These are phyloP conservation scores for Neoboletus brunneissimus DNA, from an alignment of 768 basidiomycete genomes.

Conservation along the genomic window DNA sequence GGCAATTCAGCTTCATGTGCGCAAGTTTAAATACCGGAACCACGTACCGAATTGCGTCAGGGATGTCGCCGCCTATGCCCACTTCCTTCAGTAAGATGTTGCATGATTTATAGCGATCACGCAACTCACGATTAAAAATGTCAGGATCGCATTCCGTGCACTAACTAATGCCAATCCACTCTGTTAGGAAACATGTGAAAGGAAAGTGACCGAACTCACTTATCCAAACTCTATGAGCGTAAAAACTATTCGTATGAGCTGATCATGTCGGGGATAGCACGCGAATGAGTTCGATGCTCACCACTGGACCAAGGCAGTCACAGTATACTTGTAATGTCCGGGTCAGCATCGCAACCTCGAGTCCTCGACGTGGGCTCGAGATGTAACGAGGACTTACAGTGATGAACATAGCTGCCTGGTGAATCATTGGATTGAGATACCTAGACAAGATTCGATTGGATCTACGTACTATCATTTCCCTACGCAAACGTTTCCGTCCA, in stretches of 20 bases:
- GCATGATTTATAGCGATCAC: not conserved
- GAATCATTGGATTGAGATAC: not conserved
- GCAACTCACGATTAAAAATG: constrained; percentile 8
- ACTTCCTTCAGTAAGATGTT: not conserved
- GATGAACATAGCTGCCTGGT: not conserved
- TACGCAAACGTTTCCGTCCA: not conserved
- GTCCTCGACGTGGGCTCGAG: too few relatives aligned
- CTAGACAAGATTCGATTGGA: not conserved
- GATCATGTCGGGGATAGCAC: not conserved
- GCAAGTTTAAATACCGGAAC: too few relatives aligned
- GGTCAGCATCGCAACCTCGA: not conserved
- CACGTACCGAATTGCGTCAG: constrained; percentile 7
- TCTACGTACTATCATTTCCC: constrained; percentile 4
- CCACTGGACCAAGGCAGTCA: constrained; percentile 13
- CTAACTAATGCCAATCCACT: not conserved
- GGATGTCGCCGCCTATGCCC: not conserved
- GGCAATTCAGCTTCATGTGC: not conserved
- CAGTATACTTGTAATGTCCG: not conserved
- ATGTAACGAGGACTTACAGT: not conserved
- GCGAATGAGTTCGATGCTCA: not conserved
- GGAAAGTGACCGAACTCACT: not conserved
- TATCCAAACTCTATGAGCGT: constrained; percentile 15
- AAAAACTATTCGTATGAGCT: constrained; percentile 5
- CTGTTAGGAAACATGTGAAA: not conserved
- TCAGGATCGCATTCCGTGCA: not conserved